These are phyloP conservation scores for Chaetomium olivaceum DNA, from an alignment of 2,329 filamentous ascomycete species.

Conservation along the genomic window DNA sequence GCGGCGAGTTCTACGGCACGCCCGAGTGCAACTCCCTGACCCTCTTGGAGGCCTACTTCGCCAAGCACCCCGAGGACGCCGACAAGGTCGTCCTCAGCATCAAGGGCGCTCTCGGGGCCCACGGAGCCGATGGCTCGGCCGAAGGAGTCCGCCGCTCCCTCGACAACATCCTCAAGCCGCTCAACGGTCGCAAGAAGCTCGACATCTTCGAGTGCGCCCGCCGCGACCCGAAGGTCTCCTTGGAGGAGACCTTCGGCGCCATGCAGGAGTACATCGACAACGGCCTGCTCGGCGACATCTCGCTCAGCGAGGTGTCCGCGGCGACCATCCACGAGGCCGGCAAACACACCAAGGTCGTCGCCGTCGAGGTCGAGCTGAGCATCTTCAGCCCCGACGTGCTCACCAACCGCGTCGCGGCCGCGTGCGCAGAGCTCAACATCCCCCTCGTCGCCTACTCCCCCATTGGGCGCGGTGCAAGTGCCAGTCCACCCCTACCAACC, in stretches of 20 bases:
- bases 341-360: slow-evolving; percentile 46
- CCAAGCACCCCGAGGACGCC: slow-evolving; percentile 62
- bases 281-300: slow-evolving; percentile 54
- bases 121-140: slow-evolving; percentile 57
- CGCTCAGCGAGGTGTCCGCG: slow-evolving; percentile 54
- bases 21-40: slow-evolving; percentile 57
- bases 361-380: slow-evolving; percentile 57
- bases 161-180: slow-evolving; percentile 54
- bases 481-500: slow-evolving; percentile 32
- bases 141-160: slow-evolving; percentile 58
- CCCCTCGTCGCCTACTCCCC: slow-evolving; percentile 61
- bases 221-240: slow-evolving; percentile 52
- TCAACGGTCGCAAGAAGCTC: slow-evolving; percentile 58
- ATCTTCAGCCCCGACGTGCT: slow-evolving; percentile 51
- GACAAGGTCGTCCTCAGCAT: slow-evolving; percentile 60
- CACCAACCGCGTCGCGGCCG: slow-evolving; percentile 51
- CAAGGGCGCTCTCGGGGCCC: slow-evolving; percentile 48
- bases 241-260: slow-evolving; percentile 46
- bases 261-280: slow-evolving; percentile 53
- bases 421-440: slow-evolving; percentile 54
- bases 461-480: slow-evolving; percentile 54
- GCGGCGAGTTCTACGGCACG: slow-evolving; percentile 64
- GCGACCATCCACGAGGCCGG: slow-evolving; percentile 51
- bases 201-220: slow-evolving; percentile 63
- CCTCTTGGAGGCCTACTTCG: slow-evolving; percentile 62